phyloP scores from a whole-genome alignment of 208 protist species.

The Crithidia acanthocephali region DNA sequence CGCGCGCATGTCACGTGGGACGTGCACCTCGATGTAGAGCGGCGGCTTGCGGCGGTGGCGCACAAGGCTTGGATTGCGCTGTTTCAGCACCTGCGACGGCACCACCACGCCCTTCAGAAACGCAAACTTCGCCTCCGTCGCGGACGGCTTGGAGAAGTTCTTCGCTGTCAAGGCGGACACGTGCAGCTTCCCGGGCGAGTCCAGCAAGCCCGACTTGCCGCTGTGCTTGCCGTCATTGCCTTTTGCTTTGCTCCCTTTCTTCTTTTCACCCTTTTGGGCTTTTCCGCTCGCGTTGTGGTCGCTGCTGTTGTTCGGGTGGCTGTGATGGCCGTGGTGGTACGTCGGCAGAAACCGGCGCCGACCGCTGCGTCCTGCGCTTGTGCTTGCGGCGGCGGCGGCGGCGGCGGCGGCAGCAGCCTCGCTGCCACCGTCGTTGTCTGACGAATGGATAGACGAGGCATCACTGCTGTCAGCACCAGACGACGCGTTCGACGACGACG shows the following conservation, averaged over 20 bases:
- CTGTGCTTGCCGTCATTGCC: not conserved
- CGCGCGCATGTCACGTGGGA: conserved; percentile 13
- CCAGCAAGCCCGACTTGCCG: not conserved
- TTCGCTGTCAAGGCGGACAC: not conserved
- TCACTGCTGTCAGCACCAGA: not conserved
- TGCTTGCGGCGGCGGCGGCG: no score
- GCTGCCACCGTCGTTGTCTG: not conserved
- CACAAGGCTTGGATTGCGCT: conserved; percentile 25
- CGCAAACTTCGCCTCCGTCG: conserved; percentile 29
- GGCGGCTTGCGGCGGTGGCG: conserved; percentile 7
- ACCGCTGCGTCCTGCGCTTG: not conserved
- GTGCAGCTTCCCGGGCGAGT: not conserved
- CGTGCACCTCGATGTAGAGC: conserved; percentile 22
- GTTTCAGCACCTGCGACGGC: conserved; percentile 34
- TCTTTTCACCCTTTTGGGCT: not conserved
- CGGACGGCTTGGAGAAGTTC: conserved; percentile 4
- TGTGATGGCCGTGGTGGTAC: not conserved
- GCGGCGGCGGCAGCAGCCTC: not conserved
- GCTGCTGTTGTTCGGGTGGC: not conserved
- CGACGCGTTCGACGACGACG: not conserved
- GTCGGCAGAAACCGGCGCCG: not conserved
- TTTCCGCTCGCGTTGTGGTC: not conserved
- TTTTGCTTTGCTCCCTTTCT: not conserved
- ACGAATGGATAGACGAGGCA: not conserved
- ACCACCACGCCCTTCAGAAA: conserved; percentile 46